Base-by-base conservation (phyloP, 257 asterid species). In the Solanum appendiculatum region DNA sequence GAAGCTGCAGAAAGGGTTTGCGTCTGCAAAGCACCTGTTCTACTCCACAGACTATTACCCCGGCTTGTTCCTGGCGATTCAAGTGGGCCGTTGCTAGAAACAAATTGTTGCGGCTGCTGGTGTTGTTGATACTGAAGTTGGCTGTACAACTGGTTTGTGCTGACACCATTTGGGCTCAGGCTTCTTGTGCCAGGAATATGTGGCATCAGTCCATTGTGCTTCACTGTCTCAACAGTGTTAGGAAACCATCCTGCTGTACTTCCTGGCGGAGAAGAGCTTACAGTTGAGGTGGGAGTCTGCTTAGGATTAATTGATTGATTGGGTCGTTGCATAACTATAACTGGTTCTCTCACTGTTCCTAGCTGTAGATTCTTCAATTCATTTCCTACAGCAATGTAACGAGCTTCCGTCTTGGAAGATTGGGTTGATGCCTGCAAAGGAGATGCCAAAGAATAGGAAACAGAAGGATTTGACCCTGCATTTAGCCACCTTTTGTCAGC, bases 301-400 rank as follows among this genome's bases (percentile, higher is more conserved):
- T 90, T 90, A 12, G 86, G 68, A 68, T 87, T 92, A 10, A 88
- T 68, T n/a, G 93, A 87, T 83, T 90, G 85, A 44, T 44, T 93
- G 48, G 97, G 93, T 46, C 93, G 92, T 77, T 93, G 95, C 98
- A 92, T 93, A 40, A 91, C 89, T 13, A 90, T 88, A 27, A 94
- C 90, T 1, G 96, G 95, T 90, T 93, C 97, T 92, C 92, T 93
- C 39, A 93, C 91, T n/a, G 96, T 91, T 70, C 98, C 97, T 36
- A 95, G 87, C 87, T 92, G 98, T 81, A 94, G 85, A 82, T 89
- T 92, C 94, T 93, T 94, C 88, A 93, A 74, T 86, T 94, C 97
- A 86, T 91, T 91, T 66, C 91, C 95, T 27, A 90, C 84, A 48
- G 91, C 74, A 25, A 89, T 75, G 86, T 82, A 92, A 36, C 58